Conservation (phyloP, 2,329 filamentous ascomycete genomes). For the Parastagonospora avenae region DNA sequence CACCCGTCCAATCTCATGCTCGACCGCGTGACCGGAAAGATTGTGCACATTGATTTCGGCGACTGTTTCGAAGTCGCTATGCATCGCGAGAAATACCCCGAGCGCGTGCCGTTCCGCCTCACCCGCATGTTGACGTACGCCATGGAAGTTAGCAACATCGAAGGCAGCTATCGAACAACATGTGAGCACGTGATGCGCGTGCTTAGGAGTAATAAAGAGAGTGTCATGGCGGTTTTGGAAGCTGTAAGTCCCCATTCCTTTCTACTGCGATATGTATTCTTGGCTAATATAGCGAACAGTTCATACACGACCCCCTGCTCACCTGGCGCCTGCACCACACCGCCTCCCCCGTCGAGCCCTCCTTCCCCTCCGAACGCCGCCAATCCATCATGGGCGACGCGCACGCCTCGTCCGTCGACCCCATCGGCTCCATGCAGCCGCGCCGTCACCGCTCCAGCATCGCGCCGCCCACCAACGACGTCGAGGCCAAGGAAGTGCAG, state of each 20-base stretch:
- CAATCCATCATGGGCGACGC: conserved; percentile 61
- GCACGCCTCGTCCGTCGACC: conserved; percentile 1
- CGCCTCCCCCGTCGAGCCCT: conserved; percentile 60
- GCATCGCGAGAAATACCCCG: conserved; percentile 99
- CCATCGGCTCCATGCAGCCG: conserved; percentile 20
- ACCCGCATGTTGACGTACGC: conserved; percentile 99
- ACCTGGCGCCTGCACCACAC: conserved; percentile 85
- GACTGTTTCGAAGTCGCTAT: conserved; percentile 99
- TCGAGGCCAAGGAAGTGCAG: conserved; percentile 72
- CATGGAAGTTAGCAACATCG: conserved; percentile 99
- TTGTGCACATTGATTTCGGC: conserved; percentile 98
- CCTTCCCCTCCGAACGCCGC: conserved; percentile 65
- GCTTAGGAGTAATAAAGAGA: conserved; percentile 95
- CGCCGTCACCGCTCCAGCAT: conserved; percentile 40
- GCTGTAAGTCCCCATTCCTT: conserved; percentile 69
- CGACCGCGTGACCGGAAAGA: conserved; percentile 92
- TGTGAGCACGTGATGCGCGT: conserved; percentile 99
- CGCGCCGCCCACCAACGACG: conserved; percentile 46
- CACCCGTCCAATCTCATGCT: conserved; percentile 99
- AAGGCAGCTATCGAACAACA: conserved; percentile 96
- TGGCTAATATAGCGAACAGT: conserved; percentile 58
- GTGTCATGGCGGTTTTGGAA: conserved; percentile 96
- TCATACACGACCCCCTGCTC: conserved; percentile 98
- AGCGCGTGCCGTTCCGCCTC: conserved; percentile 94
- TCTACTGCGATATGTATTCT: too few species aligned